Evolutionary conservation across 169 alveolate genomes (phyloP).

Genomic region (Cryptosporidium sp.): DNA sequence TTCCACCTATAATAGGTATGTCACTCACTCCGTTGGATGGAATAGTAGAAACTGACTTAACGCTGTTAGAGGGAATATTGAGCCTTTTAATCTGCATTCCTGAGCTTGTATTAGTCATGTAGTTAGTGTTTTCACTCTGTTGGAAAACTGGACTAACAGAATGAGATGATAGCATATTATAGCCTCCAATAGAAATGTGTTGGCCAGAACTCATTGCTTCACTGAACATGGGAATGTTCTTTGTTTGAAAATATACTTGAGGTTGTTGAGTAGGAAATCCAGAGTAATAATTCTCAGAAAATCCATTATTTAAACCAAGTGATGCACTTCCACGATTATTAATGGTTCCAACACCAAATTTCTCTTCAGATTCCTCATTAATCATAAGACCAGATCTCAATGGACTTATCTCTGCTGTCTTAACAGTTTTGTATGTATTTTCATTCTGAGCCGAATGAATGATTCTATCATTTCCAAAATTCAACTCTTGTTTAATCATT

Average conservation of each 20-base stretch:
- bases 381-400: conserved; percentile 47
- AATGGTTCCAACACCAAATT: background rate
- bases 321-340: background rate
- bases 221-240: conserved; percentile 9
- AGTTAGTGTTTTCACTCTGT: conserved; percentile 10
- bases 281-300: conserved; percentile 24
- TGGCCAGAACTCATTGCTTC: conserved; percentile 1
- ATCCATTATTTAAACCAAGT: conserved; percentile 1
- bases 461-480: background rate
- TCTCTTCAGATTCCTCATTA: conserved; percentile 11
- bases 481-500: background rate
- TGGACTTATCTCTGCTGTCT: conserved; percentile 53
- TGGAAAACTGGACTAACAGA: background rate
- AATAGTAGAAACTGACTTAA: conserved; percentile 15
- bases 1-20: background rate
- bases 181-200: background rate
- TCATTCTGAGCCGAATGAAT: background rate
- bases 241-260: conserved; percentile 33
- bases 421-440: background rate
- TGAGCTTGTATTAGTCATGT: background rate
- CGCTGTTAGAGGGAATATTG: conserved; percentile 34
- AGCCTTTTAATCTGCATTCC: conserved; percentile 17
- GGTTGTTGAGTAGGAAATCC: background rate
- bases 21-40: conserved; percentile 33
- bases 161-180: background rate